phyloP scores from a whole-genome alignment of 169 alveolate species.

The Sarcocystis neurona region DNA sequence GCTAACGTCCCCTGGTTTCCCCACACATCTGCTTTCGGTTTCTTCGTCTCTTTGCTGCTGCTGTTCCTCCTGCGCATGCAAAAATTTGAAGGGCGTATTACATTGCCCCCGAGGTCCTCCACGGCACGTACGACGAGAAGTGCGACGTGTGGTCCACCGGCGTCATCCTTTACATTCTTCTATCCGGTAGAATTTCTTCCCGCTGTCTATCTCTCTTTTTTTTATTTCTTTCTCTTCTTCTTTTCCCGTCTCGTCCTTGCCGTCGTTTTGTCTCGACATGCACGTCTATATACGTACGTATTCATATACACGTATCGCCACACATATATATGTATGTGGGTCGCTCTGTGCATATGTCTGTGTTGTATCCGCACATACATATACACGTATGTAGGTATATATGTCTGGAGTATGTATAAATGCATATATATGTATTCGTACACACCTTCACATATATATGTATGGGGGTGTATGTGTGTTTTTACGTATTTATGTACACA shows the following conservation, averaged over 20 bases:
- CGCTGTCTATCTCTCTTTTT: background rate
- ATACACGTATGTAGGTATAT: no score
- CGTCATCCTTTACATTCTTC: slow-evolving; percentile 86
- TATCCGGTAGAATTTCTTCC: slow-evolving; percentile 71
- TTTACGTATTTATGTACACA: no score
- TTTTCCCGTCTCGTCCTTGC: background rate
- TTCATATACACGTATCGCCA: background rate
- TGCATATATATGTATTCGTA: no score
- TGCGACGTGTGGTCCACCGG: slow-evolving; percentile 92
- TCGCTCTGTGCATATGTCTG: slow-evolving; percentile 15
- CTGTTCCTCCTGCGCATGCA: background rate
- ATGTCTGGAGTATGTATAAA: no score
- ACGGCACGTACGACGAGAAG: slow-evolving; percentile 88
- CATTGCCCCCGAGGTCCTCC: slow-evolving; percentile 91
- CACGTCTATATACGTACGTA: background rate
- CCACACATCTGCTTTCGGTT: background rate
- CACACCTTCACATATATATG: no score
- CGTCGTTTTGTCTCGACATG: background rate
- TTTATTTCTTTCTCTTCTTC: background rate
- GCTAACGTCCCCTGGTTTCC: background rate
- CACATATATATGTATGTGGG: no score
- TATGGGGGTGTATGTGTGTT: no score
- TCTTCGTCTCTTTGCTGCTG: background rate
- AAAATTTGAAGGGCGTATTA: slow-evolving; percentile 79
- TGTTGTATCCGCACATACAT: background rate